A percentile compares a stretch with the other conserved stretches of the same genome.
phyloP scores from a whole-genome alignment of 768 basidiomycete genomes.

The Pulveroboletus sp. region DNA sequence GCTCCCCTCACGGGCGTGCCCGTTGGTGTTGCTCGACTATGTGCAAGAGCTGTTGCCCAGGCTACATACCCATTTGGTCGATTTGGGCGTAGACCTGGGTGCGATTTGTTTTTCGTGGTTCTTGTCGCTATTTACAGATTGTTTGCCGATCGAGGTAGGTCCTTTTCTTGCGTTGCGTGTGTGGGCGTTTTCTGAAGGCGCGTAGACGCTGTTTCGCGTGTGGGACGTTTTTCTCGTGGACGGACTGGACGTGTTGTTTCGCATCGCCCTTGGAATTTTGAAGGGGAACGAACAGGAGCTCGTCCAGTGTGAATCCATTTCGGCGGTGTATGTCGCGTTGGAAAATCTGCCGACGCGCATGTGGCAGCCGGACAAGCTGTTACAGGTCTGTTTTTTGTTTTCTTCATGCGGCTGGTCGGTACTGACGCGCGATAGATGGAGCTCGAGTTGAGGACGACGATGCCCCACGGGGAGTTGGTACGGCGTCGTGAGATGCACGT shows the following conservation, averaged over 20 bases:
- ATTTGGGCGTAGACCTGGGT: conserved; percentile 84
- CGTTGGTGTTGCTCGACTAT: conserved; percentile 85
- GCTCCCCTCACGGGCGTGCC: conserved; percentile 91
- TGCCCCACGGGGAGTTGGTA: conserved; percentile 56
- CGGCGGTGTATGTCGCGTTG: conserved; percentile 85
- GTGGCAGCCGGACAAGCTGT: conserved; percentile 89
- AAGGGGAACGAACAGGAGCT: conserved; percentile 83
- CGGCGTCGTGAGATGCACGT: conserved; percentile 54
- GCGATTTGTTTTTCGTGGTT: conserved; percentile 99
- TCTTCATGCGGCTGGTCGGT: neutral
- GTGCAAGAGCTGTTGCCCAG: conserved; percentile 76
- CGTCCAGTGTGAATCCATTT: conserved; percentile 77
- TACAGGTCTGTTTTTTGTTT: conserved; percentile 56
- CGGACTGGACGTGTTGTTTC: conserved; percentile 87
- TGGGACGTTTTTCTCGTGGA: conserved; percentile 97
- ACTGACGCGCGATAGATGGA: conserved; percentile 41
- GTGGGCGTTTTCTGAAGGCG: neutral
- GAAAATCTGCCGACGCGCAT: conserved; percentile 88
- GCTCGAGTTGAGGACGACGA: conserved; percentile 49
- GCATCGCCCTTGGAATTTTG: conserved; percentile 86
- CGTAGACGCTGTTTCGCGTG: conserved; percentile 86
- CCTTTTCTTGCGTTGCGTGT: neutral
- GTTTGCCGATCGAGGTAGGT: conserved; percentile 88
- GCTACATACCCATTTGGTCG: conserved; percentile 69
- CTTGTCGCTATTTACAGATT: conserved; percentile 92